Percentiles rank a stretch among this genome's conserved stretches.
Conservation (phyloP, 108 stramenopile genomes). For the Nannochloropsis salina region DNA sequence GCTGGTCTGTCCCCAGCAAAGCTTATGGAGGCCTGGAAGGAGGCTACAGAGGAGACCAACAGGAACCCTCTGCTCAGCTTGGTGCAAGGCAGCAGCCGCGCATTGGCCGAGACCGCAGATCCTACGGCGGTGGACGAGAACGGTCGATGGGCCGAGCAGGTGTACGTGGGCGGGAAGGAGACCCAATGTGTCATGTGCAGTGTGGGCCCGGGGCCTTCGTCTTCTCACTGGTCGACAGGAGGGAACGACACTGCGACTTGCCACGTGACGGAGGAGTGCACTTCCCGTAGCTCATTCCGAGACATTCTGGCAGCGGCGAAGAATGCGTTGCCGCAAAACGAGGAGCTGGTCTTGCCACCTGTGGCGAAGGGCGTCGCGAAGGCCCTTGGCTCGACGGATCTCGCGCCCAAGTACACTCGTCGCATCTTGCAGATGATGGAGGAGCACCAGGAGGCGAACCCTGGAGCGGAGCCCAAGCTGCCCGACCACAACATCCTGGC, state of each 20-base stretch:
- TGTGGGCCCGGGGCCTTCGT: neutral
- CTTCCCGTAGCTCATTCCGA: neutral
- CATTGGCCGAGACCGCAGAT: neutral
- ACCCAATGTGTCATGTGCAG: neutral
- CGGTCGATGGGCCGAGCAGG: slow-evolving; percentile 5
- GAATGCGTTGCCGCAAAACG: neutral
- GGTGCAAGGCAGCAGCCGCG: neutral
- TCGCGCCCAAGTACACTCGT: neutral
- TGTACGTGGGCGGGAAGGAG: neutral
- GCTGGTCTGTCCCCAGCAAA: neutral
- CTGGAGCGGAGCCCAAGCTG: neutral
- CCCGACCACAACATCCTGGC: neutral
- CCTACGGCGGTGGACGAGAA: neutral
- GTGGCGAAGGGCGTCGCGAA: neutral
- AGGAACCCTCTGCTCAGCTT: neutral
- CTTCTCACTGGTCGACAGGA: neutral
- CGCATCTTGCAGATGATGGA: neutral
- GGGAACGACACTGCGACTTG: neutral
- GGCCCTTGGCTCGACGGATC: neutral
- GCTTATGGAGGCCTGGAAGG: slow-evolving; percentile 3
- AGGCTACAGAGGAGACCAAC: neutral
- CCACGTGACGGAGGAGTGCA: neutral
- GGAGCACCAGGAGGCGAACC: neutral
- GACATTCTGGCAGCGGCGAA: neutral
- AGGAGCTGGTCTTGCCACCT: neutral